Evolutionary conservation across 176 grass and related monocot species (phyloP), one percentile per base, ranked within the genome.

Genomic region (Pharus latifolius): DNA sequence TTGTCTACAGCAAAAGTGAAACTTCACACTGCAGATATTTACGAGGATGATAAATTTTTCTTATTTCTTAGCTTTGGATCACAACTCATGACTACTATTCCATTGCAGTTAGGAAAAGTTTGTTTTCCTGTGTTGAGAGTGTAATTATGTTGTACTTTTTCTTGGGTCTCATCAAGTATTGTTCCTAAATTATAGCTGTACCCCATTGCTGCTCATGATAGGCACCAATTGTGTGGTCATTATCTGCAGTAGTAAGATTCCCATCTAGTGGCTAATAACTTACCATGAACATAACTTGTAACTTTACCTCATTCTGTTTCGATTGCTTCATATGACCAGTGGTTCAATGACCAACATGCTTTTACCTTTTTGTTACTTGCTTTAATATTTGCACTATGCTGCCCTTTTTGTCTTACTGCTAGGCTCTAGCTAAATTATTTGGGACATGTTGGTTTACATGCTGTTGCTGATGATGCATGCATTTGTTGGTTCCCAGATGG

Each of bases 161-260:
- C 23, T 15, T 82, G 11, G 11, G 26, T 34, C 40, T 25, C 54
- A 10, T 34, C 18, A 41, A 64, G 59, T 49, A 67, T 9, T 23
- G 22, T 49, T 46, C 59, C 60, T 55, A 15, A 27, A 69, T 27
- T 56, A 29, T 75, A 80, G 17, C n/a, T 67, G 13, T 31, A 74
- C 20, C 51, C 35, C 55, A 61, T n/a, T 25, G 47, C 6, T 59
- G 45, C 44, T 69, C 16, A 42, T 38, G 35, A 9, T 32, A 68
- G 28, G 24, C 56, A 42, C 17, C 44, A 41, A 43, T 79, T 30
- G 14, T 42, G 37, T 61, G 17, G 13, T 42, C 44, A 50, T 32
- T 27, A 33, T 76, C 57, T 44, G 15, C 48, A 69, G 6, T 44
- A 3, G 35, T n/a, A 60, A 73, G 19, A 35, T 70, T 69, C 60